Evolutionary conservation across 345 rosid genomes (phyloP), one percentile per base, ranked within the genome.

Genomic region (Clausena lansium): DNA sequence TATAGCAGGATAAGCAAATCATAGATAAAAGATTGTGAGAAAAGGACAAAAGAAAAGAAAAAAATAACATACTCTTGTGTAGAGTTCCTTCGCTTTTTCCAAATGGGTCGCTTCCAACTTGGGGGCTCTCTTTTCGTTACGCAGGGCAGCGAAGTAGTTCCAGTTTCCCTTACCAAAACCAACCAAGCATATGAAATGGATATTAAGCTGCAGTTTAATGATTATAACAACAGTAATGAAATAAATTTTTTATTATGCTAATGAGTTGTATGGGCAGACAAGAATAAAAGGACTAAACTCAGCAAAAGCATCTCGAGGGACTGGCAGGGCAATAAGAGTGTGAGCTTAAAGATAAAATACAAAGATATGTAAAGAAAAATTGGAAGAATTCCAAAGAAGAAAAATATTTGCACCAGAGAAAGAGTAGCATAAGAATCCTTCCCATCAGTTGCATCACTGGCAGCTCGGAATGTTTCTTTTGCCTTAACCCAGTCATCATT

Each of bases 401-500:
- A 61, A 64, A 70, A 69, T 77, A 70, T 60, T 80, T 81, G 10
- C 81, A 95, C 99, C 97, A 95, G 87, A 85, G 98, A 90, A 64
- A 95, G 97, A 77, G 84, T 89, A 28, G 98, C 89, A 86, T 94
- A 95, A 86, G 98, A 95, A 82, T 95, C 98, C 84, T 94, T 95
- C 87, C 98, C 99, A 61, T 90, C 94, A 30, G 97, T 89, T 59
- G 91, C 97, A 84, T 95, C 98, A 88, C 88, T 91, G 76, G 97
- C 98, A 85, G 99, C 91, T 73, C 99, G 95, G 74, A 92, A 85
- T 36, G 99, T 95, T 85, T 95, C 99, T 83, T 95, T 95, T 70
- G 99, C 99, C 89, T 94, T 95, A 67, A 95, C 99, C 99, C 99
- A 95, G 79, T 95, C 98, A 86, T 95, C 99, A 80, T 91, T 95